These are phyloP conservation scores for Zasmidium angulare DNA, from an alignment of 2,329 filamentous ascomycete genomes.

Conservation along the genomic window DNA sequence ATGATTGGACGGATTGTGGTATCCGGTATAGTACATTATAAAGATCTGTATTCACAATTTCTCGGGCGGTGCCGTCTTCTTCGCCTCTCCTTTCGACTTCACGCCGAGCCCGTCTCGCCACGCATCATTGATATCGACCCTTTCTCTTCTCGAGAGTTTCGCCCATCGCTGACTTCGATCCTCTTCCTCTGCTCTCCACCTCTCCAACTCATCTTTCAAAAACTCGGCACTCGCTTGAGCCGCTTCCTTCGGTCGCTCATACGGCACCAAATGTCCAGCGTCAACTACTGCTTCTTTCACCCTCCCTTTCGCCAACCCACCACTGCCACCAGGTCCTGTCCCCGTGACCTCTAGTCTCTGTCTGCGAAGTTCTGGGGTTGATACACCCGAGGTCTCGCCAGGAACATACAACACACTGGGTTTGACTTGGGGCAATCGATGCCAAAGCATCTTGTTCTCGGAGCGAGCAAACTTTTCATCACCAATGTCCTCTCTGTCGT, in stretches of 20 bases:
- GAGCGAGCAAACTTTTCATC: conserved; percentile 68
- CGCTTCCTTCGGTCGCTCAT: conserved; percentile 69
- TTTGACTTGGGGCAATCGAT: conserved; percentile 57
- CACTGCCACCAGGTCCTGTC: conserved; percentile 63
- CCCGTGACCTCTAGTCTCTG: conserved; percentile 64
- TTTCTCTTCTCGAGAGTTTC: conserved; percentile 1
- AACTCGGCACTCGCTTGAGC: conserved; percentile 51
- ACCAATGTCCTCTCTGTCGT: conserved; percentile 74
- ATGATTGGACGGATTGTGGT: neutral
- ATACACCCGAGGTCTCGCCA: conserved; percentile 58
- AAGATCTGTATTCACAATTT: conserved; percentile 5
- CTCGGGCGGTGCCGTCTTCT: neutral
- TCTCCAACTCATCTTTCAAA: conserved; percentile 15
- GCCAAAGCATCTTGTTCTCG: conserved; percentile 58
- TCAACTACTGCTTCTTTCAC: conserved; percentile 65
- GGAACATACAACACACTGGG: conserved; percentile 68
- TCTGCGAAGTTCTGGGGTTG: conserved; percentile 43
- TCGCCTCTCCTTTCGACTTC: neutral
- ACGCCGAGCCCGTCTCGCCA: conserved; percentile 3
- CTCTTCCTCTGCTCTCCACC: conserved; percentile 2
- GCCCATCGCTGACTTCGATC: neutral
- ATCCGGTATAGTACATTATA: neutral
- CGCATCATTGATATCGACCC: conserved; percentile 10
- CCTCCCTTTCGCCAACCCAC: conserved; percentile 59
- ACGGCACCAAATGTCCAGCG: conserved; percentile 74